These are phyloP conservation scores for Leishmania tropica DNA, from an alignment of 208 protist species.

Conservation along the genomic window DNA sequence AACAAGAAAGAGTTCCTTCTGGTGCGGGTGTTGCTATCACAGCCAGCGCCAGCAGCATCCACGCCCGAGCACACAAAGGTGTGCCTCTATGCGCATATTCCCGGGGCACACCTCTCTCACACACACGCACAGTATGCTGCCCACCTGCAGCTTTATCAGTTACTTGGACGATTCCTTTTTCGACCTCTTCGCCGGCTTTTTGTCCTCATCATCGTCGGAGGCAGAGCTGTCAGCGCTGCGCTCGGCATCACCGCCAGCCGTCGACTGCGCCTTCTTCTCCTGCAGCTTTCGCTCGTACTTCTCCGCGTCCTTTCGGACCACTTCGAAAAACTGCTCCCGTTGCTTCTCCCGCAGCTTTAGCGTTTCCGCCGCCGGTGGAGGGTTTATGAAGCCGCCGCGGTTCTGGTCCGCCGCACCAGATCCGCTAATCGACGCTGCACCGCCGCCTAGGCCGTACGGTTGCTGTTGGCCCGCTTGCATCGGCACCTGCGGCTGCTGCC, in stretches of 20 bases:
- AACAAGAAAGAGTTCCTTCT: not conserved
- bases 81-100: not conserved
- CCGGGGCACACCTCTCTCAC: not conserved
- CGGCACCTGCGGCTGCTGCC: not conserved
- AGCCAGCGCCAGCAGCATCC: not conserved
- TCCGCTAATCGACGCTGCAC: not conserved
- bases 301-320: slow-evolving; percentile 74
- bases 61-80: not conserved
- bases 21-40: not conserved
- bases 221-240: slow-evolving; percentile 25
- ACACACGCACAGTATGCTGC: not conserved
- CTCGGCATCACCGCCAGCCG: slow-evolving; percentile 22
- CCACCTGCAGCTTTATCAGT: not conserved
- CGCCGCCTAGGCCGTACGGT: not conserved
- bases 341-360: slow-evolving; percentile 82
- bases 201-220: slow-evolving; percentile 28
- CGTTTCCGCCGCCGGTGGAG: slow-evolving; percentile 56
- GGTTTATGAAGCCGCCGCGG: slow-evolving; percentile 35
- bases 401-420: not conserved
- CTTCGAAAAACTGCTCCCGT: slow-evolving; percentile 81
- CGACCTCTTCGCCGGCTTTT: slow-evolving; percentile 22
- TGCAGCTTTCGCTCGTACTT: slow-evolving; percentile 70
- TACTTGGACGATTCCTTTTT: slow-evolving; percentile 12
- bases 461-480: not conserved
- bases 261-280: slow-evolving; percentile 43